Evolutionary conservation across 768 basidiomycete genomes (phyloP), one percentile per base, ranked within the genome.

Genomic region (Galerina marginata): DNA sequence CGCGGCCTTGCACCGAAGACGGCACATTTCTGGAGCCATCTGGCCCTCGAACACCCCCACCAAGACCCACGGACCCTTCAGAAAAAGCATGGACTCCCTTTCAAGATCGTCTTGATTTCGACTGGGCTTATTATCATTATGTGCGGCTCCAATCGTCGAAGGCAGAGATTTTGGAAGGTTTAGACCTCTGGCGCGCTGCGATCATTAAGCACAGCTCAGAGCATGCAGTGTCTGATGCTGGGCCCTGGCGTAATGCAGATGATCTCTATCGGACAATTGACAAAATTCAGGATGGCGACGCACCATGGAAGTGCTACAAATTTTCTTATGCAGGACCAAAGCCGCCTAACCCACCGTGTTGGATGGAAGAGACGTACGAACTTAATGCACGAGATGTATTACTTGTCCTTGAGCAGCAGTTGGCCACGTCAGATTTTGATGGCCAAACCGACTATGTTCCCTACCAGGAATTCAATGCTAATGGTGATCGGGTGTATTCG

Each of bases 231-330:
- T n/a, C 0, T 75, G 69, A 71, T 42, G 20, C 20, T 40, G 2
- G 1, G 20, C 20, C 20, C 20, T 20, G 20, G 20, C 20, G 20
- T 20, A 29, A 16, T 11, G 63, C 69, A 0, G n/a, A 70, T 0
- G 69, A 76, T 14, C 40, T 76, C 46, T 72, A 74, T 38, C 40
- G 38, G 2, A 64, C 67, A 0, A 75, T 76, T 48, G 71, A 76
- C 36, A 3, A 65, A 0, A 72, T 66, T 6, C 15, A 42, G 1
- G 44, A 62, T 1, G 70, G 76, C 45, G 62, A 60, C 43, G 38
- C 44, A 3, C 58, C 61, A 11, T 63, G 53, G 42, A 20, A 40
- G 2, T 23, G 42, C 0, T 20, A 20, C 20, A 20, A 20, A 54
- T 62, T 16, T 9, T 4, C 37, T 1, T 62, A 54, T n/a, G 4